A percentile compares a stretch with the other conserved stretches of the same genome.
These are phyloP conservation scores for Mycosarcoma mackinlayi DNA, from an alignment of 1,284 basidiomycete genomes.

Conservation along the genomic window DNA sequence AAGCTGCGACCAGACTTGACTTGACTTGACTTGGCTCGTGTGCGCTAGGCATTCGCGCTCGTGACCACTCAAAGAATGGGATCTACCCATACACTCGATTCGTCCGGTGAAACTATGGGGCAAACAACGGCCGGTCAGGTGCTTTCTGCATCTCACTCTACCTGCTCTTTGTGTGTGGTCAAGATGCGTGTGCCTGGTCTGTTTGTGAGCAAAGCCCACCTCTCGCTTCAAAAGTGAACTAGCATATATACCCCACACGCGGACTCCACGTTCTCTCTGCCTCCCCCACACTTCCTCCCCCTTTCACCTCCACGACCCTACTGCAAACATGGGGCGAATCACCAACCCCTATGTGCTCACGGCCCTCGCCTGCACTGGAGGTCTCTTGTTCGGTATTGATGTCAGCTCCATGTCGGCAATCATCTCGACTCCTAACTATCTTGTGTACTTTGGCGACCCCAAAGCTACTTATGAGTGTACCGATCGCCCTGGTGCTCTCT, in stretches of 20 bases:
- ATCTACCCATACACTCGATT: no score
- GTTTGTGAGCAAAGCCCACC: no score
- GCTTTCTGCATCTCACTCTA: no score
- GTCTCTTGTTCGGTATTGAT: conserved; percentile 50
- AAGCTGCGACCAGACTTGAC: no score
- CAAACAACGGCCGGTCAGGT: no score
- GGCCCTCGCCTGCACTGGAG: conserved; percentile 43
- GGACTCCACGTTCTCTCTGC: neutral
- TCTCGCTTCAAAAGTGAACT: no score
- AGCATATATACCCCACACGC: conserved; percentile 9
- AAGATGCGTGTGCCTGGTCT: no score
- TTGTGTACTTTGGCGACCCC: conserved; percentile 24
- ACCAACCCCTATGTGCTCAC: conserved; percentile 45
- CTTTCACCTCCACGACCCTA: neutral
- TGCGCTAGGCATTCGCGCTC: no score
- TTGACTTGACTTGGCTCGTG: no score
- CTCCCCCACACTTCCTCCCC: neutral
- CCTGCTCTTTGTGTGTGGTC: no score
- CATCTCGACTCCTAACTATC: conserved; percentile 37
- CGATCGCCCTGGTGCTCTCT: conserved; percentile 23
- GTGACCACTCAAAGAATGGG: no score
- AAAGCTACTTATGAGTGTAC: conserved; percentile 15
- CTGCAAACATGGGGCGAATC: conserved; percentile 31
- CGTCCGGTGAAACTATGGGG: no score
- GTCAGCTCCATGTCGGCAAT: conserved; percentile 36